phyloP scores from a whole-genome alignment of 2,329 filamentous ascomycete genomes.

The Gnomoniopsis sp. region DNA sequence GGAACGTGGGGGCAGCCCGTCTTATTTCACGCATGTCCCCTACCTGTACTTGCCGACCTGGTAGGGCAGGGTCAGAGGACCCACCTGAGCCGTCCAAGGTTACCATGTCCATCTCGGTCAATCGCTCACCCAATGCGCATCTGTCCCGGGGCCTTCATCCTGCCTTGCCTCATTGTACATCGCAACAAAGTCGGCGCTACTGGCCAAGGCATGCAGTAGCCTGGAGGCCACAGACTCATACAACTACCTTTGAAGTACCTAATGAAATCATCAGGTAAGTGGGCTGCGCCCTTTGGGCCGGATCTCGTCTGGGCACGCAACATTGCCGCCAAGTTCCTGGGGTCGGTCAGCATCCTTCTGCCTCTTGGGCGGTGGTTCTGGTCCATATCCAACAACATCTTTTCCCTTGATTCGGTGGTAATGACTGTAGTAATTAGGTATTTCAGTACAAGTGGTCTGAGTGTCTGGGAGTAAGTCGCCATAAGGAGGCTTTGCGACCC shows the following conservation, averaged over 20 bases:
- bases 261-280: background rate
- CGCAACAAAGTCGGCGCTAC: background rate
- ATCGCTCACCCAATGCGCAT: background rate
- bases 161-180: background rate
- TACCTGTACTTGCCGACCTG: background rate
- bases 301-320: no score
- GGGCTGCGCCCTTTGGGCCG: background rate
- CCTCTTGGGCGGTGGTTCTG: no score
- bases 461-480: no score
- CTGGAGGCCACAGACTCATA: background rate
- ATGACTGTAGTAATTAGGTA: no score
- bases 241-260: background rate
- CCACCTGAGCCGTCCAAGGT: conserved; percentile 5
- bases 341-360: no score
- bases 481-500: background rate
- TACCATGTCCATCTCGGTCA: background rate
- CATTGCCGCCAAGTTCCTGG: no score
- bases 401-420: no score
- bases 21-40: background rate
- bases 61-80: background rate
- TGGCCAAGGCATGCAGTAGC: conserved; percentile 8
- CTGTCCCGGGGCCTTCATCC: background rate
- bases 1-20: conserved; percentile 16
- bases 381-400: no score
- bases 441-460: no score